Conservation (phyloP, 768 basidiomycete genomes). For the Tricholoma sp. region DNA sequence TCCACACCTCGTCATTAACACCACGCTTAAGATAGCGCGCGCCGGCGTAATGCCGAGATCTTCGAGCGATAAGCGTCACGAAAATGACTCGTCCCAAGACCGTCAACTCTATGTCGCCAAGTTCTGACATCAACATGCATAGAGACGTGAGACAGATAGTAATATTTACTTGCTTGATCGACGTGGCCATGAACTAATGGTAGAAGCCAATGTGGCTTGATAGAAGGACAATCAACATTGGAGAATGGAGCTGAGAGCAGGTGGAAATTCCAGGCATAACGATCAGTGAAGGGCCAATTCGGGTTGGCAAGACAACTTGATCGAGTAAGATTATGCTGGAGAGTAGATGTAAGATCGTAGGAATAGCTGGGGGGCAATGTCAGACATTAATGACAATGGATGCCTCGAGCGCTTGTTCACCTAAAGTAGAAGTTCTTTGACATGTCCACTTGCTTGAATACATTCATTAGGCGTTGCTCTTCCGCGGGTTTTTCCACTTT, state of each 20-base stretch:
- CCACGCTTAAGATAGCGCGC: slow-evolving; percentile 93
- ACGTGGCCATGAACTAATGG: slow-evolving; percentile 95
- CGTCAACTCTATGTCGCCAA: slow-evolving; percentile 61
- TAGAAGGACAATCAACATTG: slow-evolving; percentile 30
- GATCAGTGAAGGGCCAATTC: slow-evolving; percentile 72
- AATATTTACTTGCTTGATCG: slow-evolving; percentile 88
- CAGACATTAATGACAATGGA: background rate
- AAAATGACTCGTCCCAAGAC: slow-evolving; percentile 88
- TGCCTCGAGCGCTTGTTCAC: slow-evolving; percentile 30
- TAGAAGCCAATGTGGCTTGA: slow-evolving; percentile 76
- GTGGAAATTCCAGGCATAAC: slow-evolving; percentile 94
- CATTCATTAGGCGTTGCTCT: slow-evolving; percentile 81
- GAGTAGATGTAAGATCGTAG: slow-evolving; percentile 93
- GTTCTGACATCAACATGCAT: background rate
- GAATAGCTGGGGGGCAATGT: slow-evolving; percentile 61
- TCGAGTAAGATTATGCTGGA: slow-evolving; percentile 85
- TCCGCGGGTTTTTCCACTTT: slow-evolving; percentile 85
- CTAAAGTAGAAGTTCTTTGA: slow-evolving; percentile 99
- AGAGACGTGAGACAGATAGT: background rate
- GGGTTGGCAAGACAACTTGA: slow-evolving; percentile 38
- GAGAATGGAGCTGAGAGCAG: slow-evolving; percentile 70
- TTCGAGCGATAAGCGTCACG: slow-evolving; percentile 89
- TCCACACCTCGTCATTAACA: slow-evolving; percentile 79
- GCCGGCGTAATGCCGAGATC: slow-evolving; percentile 94
- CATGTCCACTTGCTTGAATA: slow-evolving; percentile 96